Percentiles rank a stretch among this genome's conserved stretches.
These are phyloP conservation scores for Saturnispora sanitii DNA, from an alignment of 805 yeast genomes.

Conservation along the genomic window DNA sequence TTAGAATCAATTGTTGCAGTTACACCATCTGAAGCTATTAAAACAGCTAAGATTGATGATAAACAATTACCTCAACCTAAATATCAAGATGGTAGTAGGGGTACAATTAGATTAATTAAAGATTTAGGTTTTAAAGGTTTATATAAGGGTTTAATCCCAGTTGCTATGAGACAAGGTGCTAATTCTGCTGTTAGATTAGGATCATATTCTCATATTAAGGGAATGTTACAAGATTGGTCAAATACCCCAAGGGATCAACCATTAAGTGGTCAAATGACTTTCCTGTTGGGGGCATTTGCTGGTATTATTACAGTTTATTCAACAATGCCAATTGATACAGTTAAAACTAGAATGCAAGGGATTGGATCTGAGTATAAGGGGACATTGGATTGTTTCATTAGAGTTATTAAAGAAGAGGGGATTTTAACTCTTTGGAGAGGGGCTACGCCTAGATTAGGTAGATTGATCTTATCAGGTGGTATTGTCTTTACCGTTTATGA, in stretches of 20 bases:
- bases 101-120: slow-evolving; percentile 52
- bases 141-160: slow-evolving; percentile 86
- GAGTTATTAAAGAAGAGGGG: slow-evolving; percentile 81
- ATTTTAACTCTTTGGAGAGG: slow-evolving; percentile 93
- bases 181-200: slow-evolving; percentile 93
- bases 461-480: slow-evolving; percentile 90
- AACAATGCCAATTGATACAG: slow-evolving; percentile 94
- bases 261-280: slow-evolving; percentile 68
- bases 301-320: slow-evolving; percentile 85
- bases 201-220: slow-evolving; percentile 80
- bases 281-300: slow-evolving; percentile 82
- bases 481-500: slow-evolving; percentile 95
- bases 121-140: slow-evolving; percentile 80
- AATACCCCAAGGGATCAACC: slow-evolving; percentile 63
- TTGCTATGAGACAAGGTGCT: slow-evolving; percentile 90
- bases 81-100: slow-evolving; percentile 59
- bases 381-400: slow-evolving; percentile 73
- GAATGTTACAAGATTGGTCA: slow-evolving; percentile 60
- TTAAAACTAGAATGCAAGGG: slow-evolving; percentile 95
- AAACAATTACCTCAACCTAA: slow-evolving; percentile 67
- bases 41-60: slow-evolving; percentile 92
- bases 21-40: slow-evolving; percentile 94
- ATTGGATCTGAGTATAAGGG: slow-evolving; percentile 63
- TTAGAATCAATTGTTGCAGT: slow-evolving; percentile 88
- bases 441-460: slow-evolving; percentile 92